phyloP scores from a whole-genome alignment of 2,329 filamentous ascomycete species.

The Alternaria consortialis region DNA sequence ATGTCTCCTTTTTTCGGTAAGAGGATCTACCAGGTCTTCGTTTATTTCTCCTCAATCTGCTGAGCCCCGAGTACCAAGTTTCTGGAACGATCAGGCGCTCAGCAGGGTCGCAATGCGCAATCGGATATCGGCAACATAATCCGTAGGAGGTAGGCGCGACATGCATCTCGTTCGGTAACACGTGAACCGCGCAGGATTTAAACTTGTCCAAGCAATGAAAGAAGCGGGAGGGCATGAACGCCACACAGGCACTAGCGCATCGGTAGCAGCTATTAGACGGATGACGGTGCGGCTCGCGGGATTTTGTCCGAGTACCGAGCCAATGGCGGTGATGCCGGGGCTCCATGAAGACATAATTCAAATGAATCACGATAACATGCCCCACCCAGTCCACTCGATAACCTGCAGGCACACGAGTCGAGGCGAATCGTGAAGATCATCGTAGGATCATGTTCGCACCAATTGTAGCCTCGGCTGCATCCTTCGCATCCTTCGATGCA shows the following conservation, averaged over 20 bases:
- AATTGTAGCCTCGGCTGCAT: not conserved
- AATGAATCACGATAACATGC: too few relatives aligned
- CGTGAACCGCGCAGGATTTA: not conserved
- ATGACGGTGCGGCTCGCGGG: not conserved
- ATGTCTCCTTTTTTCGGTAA: too few relatives aligned
- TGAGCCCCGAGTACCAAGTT: too few relatives aligned
- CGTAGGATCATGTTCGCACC: not conserved
- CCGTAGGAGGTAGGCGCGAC: rapidly evolving
- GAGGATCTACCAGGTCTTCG: too few relatives aligned
- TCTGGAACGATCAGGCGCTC: too few relatives aligned
- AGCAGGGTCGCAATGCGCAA: not conserved
- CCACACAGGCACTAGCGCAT: not conserved
- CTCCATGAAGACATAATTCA: not conserved
- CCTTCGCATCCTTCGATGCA: not conserved
- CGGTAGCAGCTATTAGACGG: not conserved
- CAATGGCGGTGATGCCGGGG: not conserved
- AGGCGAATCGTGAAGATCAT: not conserved
- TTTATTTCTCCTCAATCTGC: too few relatives aligned
- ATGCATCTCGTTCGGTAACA: not conserved
- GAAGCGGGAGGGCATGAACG: too few relatives aligned
- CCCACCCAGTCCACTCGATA: not conserved
- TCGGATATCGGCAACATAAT: too few relatives aligned
- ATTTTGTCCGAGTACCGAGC: not conserved
- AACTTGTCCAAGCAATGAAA: not conserved
- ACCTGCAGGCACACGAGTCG: not conserved